Base-by-base conservation (phyloP, 176 grass and related monocot species). In the Cenchrus americanus region DNA sequence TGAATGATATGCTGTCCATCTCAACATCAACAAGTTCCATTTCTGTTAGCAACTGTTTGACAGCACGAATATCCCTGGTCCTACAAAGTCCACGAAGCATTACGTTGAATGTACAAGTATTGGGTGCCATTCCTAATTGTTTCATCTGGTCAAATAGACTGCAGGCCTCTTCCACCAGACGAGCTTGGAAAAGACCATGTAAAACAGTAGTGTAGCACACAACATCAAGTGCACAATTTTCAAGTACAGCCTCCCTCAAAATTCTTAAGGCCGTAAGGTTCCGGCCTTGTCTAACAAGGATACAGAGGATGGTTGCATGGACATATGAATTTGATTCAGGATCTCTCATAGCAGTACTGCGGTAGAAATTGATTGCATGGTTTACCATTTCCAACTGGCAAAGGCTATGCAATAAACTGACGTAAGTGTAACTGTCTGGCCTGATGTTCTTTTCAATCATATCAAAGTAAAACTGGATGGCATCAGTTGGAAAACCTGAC, bases 91-190 rank as follows among this genome's bases (percentile, higher is more conserved):
- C 96, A 75, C 77, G 64, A 85, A 98, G 91, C 79, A 98, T 98
- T 73, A 92, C 87, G 85, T 95, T 98, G 71, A 93, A 98, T 43
- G 89, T 95, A 85, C 78, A 92, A 43, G 86, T 84, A 70, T 93
- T 92, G 40, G 87, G 79, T 88, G 73, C 18, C 85, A 93, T 85
- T 77, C 87, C 91, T 83, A 53, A 90, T 22, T 50, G 23, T 75
- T 98, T 98, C 93, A 95, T 93, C 77, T 88, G 75, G 19, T 95
- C 77, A 80, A 98, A 98, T 65, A 98, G 88, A 77, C 80, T 67
- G 71, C 83, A 73, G 72, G 96, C 96, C 77, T 95, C 93, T 80
- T 89, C 69, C 77, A 75, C 76, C 87, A 88, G 73, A 69, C 68
- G 75, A 80, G 72, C 80, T 50, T 24, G 73, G 75, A 95, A 90